Conservation (phyloP, 306 rosid species). For the Pterocarpus macrocarpus region DNA sequence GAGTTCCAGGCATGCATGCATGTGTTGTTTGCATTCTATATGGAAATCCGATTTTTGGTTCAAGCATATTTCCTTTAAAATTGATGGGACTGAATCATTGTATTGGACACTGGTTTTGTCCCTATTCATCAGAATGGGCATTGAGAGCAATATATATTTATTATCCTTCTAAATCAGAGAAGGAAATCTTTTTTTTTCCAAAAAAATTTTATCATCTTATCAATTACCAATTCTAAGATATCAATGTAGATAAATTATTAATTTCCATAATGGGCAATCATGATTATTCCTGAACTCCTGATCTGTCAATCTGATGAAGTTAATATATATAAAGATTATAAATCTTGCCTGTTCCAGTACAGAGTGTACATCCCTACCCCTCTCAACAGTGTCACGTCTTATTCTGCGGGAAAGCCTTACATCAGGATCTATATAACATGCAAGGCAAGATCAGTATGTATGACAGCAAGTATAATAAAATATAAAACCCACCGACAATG, state of each 20-base stretch:
- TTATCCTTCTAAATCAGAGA: background rate
- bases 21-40: slow-evolving; percentile 20
- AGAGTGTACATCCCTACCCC: slow-evolving; percentile 89
- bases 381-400: slow-evolving; percentile 86
- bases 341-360: slow-evolving; percentile 87
- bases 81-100: slow-evolving; percentile 27
- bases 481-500: slow-evolving; percentile 23
- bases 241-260: slow-evolving; percentile 30
- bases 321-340: slow-evolving; percentile 5
- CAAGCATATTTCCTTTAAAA: slow-evolving; percentile 28
- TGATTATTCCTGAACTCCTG: slow-evolving; percentile 19
- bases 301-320: slow-evolving; percentile 2
- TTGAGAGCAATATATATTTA: background rate
- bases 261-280: slow-evolving; percentile 12
- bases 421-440: slow-evolving; percentile 78
- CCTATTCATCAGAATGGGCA: slow-evolving; percentile 19
- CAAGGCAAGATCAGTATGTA: slow-evolving; percentile 31
- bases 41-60: background rate
- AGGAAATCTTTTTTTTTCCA: background rate
- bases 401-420: slow-evolving; percentile 97
- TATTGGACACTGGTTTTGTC: background rate
- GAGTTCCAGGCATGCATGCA: background rate
- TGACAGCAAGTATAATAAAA: slow-evolving; percentile 35
- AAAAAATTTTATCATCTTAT: background rate
- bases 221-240: slow-evolving; percentile 26